Evolutionary conservation across 768 basidiomycete genomes (phyloP), one percentile per base, ranked within the genome.

Genomic region (Kockovaella imperatae): DNA sequence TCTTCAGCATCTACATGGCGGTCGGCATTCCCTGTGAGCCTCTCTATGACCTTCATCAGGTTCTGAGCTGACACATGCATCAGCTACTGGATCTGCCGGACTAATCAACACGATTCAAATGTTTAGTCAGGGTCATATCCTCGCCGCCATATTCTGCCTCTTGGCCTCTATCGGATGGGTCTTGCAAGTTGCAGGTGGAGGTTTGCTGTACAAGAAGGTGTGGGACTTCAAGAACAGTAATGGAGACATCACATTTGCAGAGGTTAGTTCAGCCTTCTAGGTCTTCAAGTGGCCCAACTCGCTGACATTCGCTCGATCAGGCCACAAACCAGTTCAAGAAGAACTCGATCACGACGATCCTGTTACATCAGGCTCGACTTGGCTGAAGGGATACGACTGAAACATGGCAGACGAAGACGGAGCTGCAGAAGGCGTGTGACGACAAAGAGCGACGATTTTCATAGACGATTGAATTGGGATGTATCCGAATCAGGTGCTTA

Each of bases 1-100:
- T 87, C 34, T 96, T 88, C 75, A 86, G 85, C 54, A 69, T 87
- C 65, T 97, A 96, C 59, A 91, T 86, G 86, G 83, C 90, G 70
- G 82, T 97, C 68, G 93, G 93, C 57, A 84, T 95, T 61, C 89
- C 90, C 14, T 73, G 68, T 69, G 41, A 46, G 68, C 59, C 11
- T 20, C n/a, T n/a, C n/a, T n/a, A 44, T 20, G 14, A 23, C 26
- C 28, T 35, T 7, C 28, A 30, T 5, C 42, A 24, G 4, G 2
- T 5, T n/a, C n/a, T n/a, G n/a, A n/a, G n/a, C n/a, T n/a, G n/a
- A 10, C 38, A 40, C 11, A 10, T 32, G 31, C 14, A 42, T 13
- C 52, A 65, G 68, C 73, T 53, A 93, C 93, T 36, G 95, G 95
- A 29, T 87, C 89, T 38, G 91, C 89, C 23, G 93, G 95, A 14